Evolutionary conservation across 2,329 filamentous ascomycete genomes (phyloP), one percentile per base, ranked within the genome.

Genomic region (Aureobasidium leucospermi): DNA sequence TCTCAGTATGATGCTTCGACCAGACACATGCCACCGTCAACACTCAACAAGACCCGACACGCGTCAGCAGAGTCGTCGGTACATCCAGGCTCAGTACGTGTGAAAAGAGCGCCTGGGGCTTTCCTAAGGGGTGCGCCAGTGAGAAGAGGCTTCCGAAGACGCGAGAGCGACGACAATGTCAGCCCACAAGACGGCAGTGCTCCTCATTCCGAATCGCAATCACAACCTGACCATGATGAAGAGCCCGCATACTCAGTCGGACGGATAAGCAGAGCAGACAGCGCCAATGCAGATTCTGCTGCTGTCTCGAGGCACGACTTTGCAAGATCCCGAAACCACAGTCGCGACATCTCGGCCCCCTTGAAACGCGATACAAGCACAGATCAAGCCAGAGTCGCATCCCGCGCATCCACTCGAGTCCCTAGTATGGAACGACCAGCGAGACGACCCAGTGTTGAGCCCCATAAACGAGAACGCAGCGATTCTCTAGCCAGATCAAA

Each of bases 71-170:
- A 91, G 28, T 85, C 88, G 36, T 74, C 76, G 36, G 85, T 83
- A 13, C 75, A 84, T 1, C 88, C 89, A 62, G 86, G 86, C 66
- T 90, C 89, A 0, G 83, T 91, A 79, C 83, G 90, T 5, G 78
- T 92, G 61, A 93, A 92, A 74, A 80, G 89, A 62, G 83, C 90
- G 13, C 87, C 86, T 15, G 90, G 89, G 1, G 87, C 84, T 61
- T 92, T 93, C 65, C 76, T 94, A 23, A 90, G 88, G 65, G 89
- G 88, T 1, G 70, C 68, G 36, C 90, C 90, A 31, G 88, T 90
- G 19, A 83, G 90, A 58, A 81, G 90, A 65, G 90, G 89, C 31
- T 69, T 72, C 29, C 81, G 88, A 62, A 80, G 85, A 64, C 78
- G 84, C 60, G 81, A 81, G 57, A 76, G 74, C 57, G 76, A 78